Evolutionary conservation across 2,329 filamentous ascomycete species (phyloP), one percentile per base, ranked within the genome.

Genomic region (Colletotrichum lini): DNA sequence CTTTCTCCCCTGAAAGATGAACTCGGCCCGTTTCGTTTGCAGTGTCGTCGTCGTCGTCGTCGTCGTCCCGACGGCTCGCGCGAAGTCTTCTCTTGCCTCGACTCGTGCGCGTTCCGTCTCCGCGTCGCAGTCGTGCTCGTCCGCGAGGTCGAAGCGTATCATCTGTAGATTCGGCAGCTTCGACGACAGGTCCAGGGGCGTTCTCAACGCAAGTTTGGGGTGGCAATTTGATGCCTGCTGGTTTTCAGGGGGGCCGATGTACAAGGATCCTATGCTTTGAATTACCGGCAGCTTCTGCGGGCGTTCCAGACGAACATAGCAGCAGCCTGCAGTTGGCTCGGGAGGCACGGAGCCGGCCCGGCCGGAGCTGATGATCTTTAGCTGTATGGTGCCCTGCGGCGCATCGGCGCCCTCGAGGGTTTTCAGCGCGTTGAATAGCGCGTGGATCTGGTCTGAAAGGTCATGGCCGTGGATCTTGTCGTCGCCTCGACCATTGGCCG

Each of bases 81-180:
- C 23, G 3, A 65, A 56, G 4, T 57, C 50, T 23, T 57, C 61
- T 30, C 50, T 54, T 3, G 40, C 38, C 15, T 47, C 23, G n/a
- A 65, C 7, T 7, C 61, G 40, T 2, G 13, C 7, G 8, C 26
- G 26, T 9, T 65, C 61, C 4, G 7, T n/a, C 23, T 65, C 61
- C 13, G 40, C 12, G 52, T 65, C 50, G n/a, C 61, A 65, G 8
- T 26, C n/a, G 50, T 65, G 61, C 26, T 57, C 61, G 15, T 65
- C 61, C 8, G 26, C 21, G 9, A 65, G 49, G 4, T 47, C 38
- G 7, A 52, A 40, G 8, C 18, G 12, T 3, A 57, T 13, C 21
- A n/a, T 65, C 40, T 9, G 8, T 4, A 65, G 18, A 9, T 56
- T 56, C 18, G 61, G 61, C 21, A 65, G 18, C 30, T 65, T 65